A percentile compares a stretch with the other conserved stretches of the same genome.
phyloP scores from a whole-genome alignment of 2,329 filamentous ascomycete genomes.

The Tolypocladium ovalisporum region DNA sequence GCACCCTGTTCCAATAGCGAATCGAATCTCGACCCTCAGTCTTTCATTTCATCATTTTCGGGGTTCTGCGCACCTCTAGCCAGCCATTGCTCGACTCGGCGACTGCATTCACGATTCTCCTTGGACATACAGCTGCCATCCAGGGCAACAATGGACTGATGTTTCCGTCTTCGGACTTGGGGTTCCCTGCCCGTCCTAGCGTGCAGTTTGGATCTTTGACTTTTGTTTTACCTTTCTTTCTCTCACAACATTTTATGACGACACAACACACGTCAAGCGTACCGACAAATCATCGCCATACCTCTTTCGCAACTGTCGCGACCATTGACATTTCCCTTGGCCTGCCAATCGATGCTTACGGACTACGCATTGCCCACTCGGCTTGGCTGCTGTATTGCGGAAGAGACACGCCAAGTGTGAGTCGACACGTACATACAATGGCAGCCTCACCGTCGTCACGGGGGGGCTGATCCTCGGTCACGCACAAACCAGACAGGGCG shows the following conservation, averaged over 20 bases:
- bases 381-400: background rate
- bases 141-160: background rate
- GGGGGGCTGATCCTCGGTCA: background rate
- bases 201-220: constrained; percentile 1
- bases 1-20: constrained; percentile 23
- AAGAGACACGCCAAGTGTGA: too few species aligned
- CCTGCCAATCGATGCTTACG: background rate
- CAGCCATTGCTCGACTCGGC: background rate
- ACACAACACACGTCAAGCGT: constrained; percentile 14
- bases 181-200: background rate
- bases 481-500: background rate
- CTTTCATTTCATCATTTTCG: background rate
- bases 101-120: background rate
- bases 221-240: background rate
- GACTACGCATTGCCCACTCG: background rate
- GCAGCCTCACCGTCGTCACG: background rate
- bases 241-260: background rate
- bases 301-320: background rate
- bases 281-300: constrained; percentile 13
- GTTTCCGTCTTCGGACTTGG: background rate
- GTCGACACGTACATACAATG: constrained; percentile 1
- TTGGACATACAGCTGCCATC: background rate
- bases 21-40: constrained; percentile 1
- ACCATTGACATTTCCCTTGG: background rate
- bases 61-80: background rate